Base-by-base conservation (phyloP, 345 rosid species). In the Lumnitzera littorea region DNA sequence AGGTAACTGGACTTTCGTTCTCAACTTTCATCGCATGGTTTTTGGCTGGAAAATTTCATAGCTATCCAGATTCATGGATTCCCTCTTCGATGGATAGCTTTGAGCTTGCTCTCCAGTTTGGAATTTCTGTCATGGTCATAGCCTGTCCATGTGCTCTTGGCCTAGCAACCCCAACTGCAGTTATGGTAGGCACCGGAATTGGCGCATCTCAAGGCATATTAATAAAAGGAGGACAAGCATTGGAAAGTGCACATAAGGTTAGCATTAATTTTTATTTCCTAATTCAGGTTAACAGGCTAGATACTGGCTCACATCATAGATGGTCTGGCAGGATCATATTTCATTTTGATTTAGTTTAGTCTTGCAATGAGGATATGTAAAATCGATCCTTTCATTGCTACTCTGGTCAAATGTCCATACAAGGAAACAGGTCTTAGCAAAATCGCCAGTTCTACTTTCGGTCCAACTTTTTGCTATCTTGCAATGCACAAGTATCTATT, bases 81-180 rank as follows among this genome's bases (percentile, higher is more conserved):
- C 97, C 97, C 46, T 69, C 79, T 62, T 84, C 94, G 13, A 86
- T 91, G 96, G 91, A 84, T 69, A 74, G 89, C 61, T 88, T 91
- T 14, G 80, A 91, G 72, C 85, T 91, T 15, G 96, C 96, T 41
- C 88, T 91, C 50, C 94, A 91, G 72, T 88, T 88, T 3, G 97
- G 96, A 49, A 91, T 91, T 65, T 84, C 97, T 17, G 97, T 91
- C 17, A 84, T 91, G 94, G 97, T 91, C 71, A 88, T 91, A 69
- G 97, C 97, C 36, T 91, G 97, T 41, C 97, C 96, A 3, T 91
- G 97, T 76, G 96, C 97, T 65, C 82, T 91, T 4, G 96, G 96
- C 14, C 74, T 88, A 16, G 97, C 96, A 36, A 91, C 97, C 51
- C 96, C 97, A 36, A 91, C 97, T 9, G 97, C 97, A 61, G 91